phyloP scores from a whole-genome alignment of 73 alveolate genomes.

The Stentor coeruleus region DNA sequence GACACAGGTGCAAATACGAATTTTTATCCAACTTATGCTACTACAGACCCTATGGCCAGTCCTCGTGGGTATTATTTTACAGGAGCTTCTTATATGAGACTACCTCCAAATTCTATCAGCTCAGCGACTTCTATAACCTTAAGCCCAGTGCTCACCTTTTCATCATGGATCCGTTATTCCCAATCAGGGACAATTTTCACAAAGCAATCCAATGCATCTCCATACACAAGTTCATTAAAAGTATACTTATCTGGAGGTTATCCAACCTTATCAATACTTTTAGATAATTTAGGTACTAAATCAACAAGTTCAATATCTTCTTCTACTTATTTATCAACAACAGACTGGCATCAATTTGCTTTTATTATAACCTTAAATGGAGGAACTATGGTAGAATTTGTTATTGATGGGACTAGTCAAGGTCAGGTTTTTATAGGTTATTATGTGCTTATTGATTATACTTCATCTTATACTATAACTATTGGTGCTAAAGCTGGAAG shows the following conservation, averaged over 20 bases:
- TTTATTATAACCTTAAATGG: background rate
- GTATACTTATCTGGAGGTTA: background rate
- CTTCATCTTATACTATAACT: background rate
- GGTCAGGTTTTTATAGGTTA: background rate
- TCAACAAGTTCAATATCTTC: background rate
- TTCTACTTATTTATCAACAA: background rate
- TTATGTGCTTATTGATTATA: background rate
- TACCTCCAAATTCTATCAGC: background rate
- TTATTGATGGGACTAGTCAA: background rate
- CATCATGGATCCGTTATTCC: background rate
- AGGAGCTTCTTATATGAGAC: background rate
- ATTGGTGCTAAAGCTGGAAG: background rate
- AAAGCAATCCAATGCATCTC: background rate
- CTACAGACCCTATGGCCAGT: slow-evolving; percentile 2
- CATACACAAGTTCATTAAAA: background rate
- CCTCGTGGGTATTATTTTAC: slow-evolving; percentile 10
- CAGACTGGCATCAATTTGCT: background rate
- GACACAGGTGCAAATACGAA: background rate
- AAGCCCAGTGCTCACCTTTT: background rate
- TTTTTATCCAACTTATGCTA: background rate
- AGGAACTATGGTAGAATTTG: background rate
- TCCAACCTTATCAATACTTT: background rate
- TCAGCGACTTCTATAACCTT: background rate
- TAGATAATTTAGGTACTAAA: background rate
- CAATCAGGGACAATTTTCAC: background rate